These are phyloP conservation scores for Tinospora cordifolia DNA, from an alignment of 164 flowering plant genomes.

Conservation along the genomic window DNA sequence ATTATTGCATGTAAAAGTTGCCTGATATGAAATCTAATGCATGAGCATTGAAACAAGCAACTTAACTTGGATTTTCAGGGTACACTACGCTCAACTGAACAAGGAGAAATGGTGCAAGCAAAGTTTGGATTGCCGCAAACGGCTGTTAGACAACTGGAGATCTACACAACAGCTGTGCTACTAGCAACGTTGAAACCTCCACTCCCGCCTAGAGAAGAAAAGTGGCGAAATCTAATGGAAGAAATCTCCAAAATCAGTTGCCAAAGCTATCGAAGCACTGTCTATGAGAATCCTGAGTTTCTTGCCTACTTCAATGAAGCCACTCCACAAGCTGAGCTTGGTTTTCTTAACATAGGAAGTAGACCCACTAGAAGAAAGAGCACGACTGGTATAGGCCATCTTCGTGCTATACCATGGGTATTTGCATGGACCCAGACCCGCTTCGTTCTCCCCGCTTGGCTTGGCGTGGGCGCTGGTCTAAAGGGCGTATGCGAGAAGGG, in stretches of 20 bases:
- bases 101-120: slow-evolving; percentile 99
- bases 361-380: slow-evolving; percentile 77
- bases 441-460: slow-evolving; percentile 94
- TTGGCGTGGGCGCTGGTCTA: slow-evolving; percentile 85
- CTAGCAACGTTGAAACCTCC: slow-evolving; percentile 87
- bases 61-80: slow-evolving; percentile 44
- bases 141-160: slow-evolving; percentile 84
- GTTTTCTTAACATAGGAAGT: slow-evolving; percentile 92
- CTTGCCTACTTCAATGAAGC: slow-evolving; percentile 86
- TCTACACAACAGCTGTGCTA: slow-evolving; percentile 90
- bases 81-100: slow-evolving; percentile 91
- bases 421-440: slow-evolving; percentile 98
- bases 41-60: not conserved
- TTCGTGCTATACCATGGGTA: slow-evolving; percentile 89
- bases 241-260: slow-evolving; percentile 81
- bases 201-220: slow-evolving; percentile 73
- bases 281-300: slow-evolving; percentile 87
- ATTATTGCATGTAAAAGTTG: too few relatives aligned
- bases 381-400: slow-evolving; percentile 75
- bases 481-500: slow-evolving; percentile 77
- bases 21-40: not conserved
- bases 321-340: slow-evolving; percentile 93
- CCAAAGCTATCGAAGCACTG: slow-evolving; percentile 61
- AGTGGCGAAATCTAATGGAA: slow-evolving; percentile 88
- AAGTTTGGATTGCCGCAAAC: slow-evolving; percentile 87